Evolutionary conservation across 139 green algal genomes (phyloP).

Genomic region (Haematococcus lacustris): DNA sequence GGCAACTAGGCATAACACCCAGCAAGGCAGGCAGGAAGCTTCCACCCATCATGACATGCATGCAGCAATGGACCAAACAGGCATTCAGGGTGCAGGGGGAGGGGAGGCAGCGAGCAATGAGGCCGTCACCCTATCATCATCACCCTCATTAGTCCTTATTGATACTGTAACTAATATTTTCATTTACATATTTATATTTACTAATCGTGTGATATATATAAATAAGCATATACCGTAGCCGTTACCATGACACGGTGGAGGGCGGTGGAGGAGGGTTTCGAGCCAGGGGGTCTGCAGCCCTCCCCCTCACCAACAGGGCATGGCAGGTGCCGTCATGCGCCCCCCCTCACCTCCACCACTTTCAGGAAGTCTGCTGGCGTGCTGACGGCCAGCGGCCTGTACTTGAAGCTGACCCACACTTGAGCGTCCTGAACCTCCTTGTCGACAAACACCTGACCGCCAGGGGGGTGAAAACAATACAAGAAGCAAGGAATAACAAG

Average conservation of each 20-base stretch:
- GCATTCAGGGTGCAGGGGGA: no score
- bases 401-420: slow-evolving; percentile 63
- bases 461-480: no score
- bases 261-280: not conserved
- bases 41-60: no score
- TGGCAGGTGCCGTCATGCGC: not conserved
- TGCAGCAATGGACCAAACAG: no score
- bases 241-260: not conserved
- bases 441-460: slow-evolving; percentile 47
- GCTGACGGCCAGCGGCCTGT: slow-evolving; percentile 16
- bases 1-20: not conserved
- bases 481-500: slow-evolving; percentile 6
- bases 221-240: not conserved
- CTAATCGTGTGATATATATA: not conserved
- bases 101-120: no score
- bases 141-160: no score
- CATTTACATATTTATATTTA: no score
- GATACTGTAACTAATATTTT: no score
- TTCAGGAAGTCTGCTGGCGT: slow-evolving; percentile 51
- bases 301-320: not conserved
- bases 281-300: not conserved
- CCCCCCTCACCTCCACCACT: slow-evolving; percentile 25
- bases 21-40: not conserved
- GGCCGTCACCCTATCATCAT: no score
- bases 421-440: slow-evolving; percentile 39